Conservation (phyloP, 805 yeast species). For the Yarrowia hollandica region DNA sequence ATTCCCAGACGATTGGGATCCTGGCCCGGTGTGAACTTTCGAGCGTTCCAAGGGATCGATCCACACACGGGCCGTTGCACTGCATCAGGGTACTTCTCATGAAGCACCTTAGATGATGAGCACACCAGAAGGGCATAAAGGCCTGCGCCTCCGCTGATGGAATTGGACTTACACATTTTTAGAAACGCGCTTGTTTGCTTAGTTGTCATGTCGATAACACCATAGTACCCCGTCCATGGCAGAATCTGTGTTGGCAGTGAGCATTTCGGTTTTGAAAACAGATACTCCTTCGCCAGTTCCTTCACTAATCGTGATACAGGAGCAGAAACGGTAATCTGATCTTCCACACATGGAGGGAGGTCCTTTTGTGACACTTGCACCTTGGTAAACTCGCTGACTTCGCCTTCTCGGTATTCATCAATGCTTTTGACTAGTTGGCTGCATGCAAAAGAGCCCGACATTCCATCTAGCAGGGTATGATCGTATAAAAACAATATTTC, state of each 20-base stretch:
- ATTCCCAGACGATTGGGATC: constrained; percentile 17
- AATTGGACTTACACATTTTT: constrained; percentile 4
- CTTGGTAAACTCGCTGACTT: background rate
- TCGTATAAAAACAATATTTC: constrained; percentile 34
- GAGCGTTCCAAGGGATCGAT: constrained; percentile 5
- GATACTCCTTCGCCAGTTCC: constrained; percentile 10
- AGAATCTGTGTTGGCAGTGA: constrained; percentile 1
- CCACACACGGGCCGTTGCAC: background rate
- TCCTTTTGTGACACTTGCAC: background rate
- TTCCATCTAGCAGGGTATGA: constrained; percentile 36
- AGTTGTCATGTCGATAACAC: background rate
- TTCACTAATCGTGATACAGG: background rate
- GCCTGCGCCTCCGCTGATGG: constrained; percentile 15
- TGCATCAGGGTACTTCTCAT: constrained; percentile 15
- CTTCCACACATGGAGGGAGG: background rate
- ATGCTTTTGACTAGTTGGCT: background rate
- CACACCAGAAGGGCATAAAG: constrained; percentile 2
- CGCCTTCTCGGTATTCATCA: background rate
- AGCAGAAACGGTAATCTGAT: constrained; percentile 5
- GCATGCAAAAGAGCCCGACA: constrained; percentile 31
- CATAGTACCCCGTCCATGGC: constrained; percentile 12
- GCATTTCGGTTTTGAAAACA: background rate
- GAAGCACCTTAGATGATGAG: background rate
- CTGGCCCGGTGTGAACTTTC: background rate
- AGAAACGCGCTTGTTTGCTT: background rate